These are phyloP conservation scores for Amanita muscaria DNA, from an alignment of 768 basidiomycete genomes.

Conservation along the genomic window DNA sequence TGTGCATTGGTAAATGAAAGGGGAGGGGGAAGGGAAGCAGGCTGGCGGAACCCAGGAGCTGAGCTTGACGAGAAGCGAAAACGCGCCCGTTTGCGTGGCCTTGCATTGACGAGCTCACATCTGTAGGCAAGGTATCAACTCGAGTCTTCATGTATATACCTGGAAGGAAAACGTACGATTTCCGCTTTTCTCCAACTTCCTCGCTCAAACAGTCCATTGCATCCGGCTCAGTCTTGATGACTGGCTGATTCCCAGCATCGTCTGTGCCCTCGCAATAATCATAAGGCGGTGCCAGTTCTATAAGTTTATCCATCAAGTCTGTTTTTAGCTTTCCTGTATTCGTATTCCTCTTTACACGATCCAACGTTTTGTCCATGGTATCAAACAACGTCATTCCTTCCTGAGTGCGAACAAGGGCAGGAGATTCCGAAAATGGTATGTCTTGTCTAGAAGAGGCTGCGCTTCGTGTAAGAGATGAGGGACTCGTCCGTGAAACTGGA, in stretches of 20 bases:
- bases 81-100: slow-evolving; percentile 57
- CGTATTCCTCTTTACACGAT: slow-evolving; percentile 11
- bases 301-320: slow-evolving; percentile 23
- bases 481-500: background rate
- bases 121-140: no score
- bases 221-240: slow-evolving; percentile 7
- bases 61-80: slow-evolving; percentile 25
- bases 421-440: slow-evolving; percentile 52
- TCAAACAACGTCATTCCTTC: slow-evolving; percentile 66
- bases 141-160: no score
- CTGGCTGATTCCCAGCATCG: slow-evolving; percentile 21
- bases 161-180: slow-evolving; percentile 30
- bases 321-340: background rate
- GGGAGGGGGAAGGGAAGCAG: background rate
- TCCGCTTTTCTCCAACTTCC: slow-evolving; percentile 54
- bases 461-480: slow-evolving; percentile 4
- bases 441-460: slow-evolving; percentile 26
- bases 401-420: slow-evolving; percentile 61
- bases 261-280: slow-evolving; percentile 18
- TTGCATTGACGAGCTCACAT: slow-evolving; percentile 23
- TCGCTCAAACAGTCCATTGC: background rate
- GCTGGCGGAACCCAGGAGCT: background rate
- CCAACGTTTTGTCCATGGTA: slow-evolving; percentile 48
- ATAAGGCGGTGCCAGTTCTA: slow-evolving; percentile 23
- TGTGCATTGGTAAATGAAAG: background rate